These are phyloP conservation scores for Picochlorum sp. DNA, from an alignment of 139 green algal species.

Conservation along the genomic window DNA sequence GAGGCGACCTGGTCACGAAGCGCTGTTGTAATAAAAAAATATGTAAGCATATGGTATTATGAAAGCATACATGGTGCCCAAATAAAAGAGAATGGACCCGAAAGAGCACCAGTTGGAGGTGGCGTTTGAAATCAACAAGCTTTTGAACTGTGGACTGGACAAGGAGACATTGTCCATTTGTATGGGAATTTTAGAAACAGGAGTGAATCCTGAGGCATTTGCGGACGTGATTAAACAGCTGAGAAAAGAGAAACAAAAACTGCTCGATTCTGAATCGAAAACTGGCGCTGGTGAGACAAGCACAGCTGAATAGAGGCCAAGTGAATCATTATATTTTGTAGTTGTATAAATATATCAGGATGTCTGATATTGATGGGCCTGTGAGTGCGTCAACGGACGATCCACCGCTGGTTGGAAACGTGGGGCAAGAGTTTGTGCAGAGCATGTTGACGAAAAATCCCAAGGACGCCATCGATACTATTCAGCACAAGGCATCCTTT, in stretches of 20 bases:
- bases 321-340: no score
- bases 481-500: constrained; percentile 39
- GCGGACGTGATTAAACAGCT: constrained; percentile 60
- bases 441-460: constrained; percentile 38
- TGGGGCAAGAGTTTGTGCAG: constrained; percentile 28
- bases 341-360: no score
- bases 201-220: constrained; percentile 74
- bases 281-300: no score
- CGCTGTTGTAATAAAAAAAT: no score
- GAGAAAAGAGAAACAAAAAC: constrained; percentile 25
- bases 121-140: constrained; percentile 17
- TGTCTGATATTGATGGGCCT: background rate
- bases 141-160: constrained; percentile 48
- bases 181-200: constrained; percentile 57
- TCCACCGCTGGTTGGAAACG: constrained; percentile 21
- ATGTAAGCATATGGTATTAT: background rate
- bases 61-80: background rate
- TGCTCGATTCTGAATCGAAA: no score
- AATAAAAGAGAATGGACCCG: background rate
- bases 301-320: no score
- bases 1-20: no score
- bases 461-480: constrained; percentile 26
- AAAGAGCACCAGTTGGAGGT: constrained; percentile 11
- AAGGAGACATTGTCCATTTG: constrained; percentile 61
- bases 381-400: constrained; percentile 3